A percentile compares a stretch with the other conserved stretches of the same genome.
These are phyloP conservation scores for Suillus hirtellus DNA, from an alignment of 768 basidiomycete species.

Conservation along the genomic window DNA sequence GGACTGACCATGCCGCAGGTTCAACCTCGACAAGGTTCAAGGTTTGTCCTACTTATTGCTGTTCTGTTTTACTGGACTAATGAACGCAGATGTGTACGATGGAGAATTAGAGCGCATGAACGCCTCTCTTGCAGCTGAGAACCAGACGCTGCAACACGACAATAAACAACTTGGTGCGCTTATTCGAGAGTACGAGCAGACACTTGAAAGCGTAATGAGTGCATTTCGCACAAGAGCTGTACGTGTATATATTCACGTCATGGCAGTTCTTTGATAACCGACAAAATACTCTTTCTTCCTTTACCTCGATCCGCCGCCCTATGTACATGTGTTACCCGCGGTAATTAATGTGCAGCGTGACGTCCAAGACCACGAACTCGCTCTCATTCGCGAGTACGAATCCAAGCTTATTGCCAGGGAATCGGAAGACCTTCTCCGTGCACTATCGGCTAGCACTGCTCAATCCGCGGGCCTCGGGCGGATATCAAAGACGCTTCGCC, in stretches of 20 bases:
- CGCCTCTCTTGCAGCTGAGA: slow-evolving; percentile 73
- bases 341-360: slow-evolving; percentile 61
- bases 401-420: slow-evolving; percentile 75
- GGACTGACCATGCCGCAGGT: slow-evolving; percentile 42
- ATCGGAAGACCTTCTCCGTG: slow-evolving; percentile 59
- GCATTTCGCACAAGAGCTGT: slow-evolving; percentile 88
- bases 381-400: slow-evolving; percentile 90
- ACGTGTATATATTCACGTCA: slow-evolving; percentile 34
- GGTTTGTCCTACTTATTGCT: slow-evolving; percentile 42
- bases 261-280: not conserved
- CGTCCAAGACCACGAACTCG: slow-evolving; percentile 89
- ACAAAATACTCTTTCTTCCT: not conserved
- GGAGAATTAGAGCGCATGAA: slow-evolving; percentile 91
- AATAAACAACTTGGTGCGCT: slow-evolving; percentile 92
- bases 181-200: slow-evolving; percentile 96
- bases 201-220: slow-evolving; percentile 93
- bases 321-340: not conserved
- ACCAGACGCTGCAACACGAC: slow-evolving; percentile 83
- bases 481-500: slow-evolving; percentile 67
- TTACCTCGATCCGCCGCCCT: slow-evolving; percentile 3
- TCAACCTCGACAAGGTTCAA: slow-evolving; percentile 86
- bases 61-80: not conserved
- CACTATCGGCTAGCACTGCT: slow-evolving; percentile 61
- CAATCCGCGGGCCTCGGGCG: slow-evolving; percentile 69
- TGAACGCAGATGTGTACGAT: slow-evolving; percentile 77